Evolutionary conservation across 2,329 filamentous ascomycete species (phyloP), one percentile per base, ranked within the genome.

Genomic region (Fusarium sp.): DNA sequence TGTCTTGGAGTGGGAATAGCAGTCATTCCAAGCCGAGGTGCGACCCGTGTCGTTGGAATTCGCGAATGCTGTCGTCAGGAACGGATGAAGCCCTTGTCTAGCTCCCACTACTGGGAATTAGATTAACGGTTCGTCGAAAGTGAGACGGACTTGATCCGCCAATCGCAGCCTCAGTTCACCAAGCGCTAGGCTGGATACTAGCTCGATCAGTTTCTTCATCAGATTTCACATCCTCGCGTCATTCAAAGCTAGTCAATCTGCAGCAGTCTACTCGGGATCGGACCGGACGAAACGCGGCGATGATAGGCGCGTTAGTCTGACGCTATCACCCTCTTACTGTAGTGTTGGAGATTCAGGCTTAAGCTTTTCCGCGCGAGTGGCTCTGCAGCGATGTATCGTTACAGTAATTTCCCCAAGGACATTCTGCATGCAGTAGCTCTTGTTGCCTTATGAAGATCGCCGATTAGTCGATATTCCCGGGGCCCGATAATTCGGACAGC

Each of bases 21-120:
- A 59, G 34, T 35, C 12, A 34, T 12, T 3, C 15, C 15, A 10
- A n/a, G 13, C 36, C 7, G 13, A 11, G 28, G 11, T 38, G 19
- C 6, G 12, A 19, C 11, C 5, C 11, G 12, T 42, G 36, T 59
- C 22, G 54, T 32, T 29, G 19, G 7, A 25, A 34, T 59, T 59
- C 22, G 24, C 46, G 36, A 59, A 59, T 46, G n/a, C 34, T 46
- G 47, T 59, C 46, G 46, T 53, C 35, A 53, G 22, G 19, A 28
- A 12, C 25, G 25, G 2, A 4, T 28, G 10, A 45, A 22, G 22
- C 25, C 45, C 34, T 28, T 35, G 39, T 32, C 54, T 42, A 53
- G 35, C 11, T 6, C 29, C 1, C 22, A n/a, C 13, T 32, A 34
- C 13, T n/a, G 8, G 31, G 13, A 34, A 13, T 12, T 34, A 36